Conservation (phyloP, 208 protist species). For the Histomonas meleagridis region DNA sequence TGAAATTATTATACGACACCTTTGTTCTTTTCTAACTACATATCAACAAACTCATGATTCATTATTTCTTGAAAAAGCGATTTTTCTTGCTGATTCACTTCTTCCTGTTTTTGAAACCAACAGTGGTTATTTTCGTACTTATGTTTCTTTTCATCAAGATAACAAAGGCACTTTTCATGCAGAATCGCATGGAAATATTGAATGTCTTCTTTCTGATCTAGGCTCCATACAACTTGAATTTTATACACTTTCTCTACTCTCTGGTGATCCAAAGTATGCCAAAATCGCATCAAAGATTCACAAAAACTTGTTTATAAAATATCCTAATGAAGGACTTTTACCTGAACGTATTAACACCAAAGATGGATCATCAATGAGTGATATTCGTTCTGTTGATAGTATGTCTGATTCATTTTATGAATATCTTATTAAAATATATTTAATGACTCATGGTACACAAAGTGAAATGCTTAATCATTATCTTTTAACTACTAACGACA, state of each 20-base stretch:
- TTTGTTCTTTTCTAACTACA: slow-evolving; percentile 61
- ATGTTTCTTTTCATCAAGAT: slow-evolving; percentile 33
- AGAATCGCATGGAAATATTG: neutral
- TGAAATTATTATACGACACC: slow-evolving; percentile 63
- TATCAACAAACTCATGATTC: slow-evolving; percentile 49
- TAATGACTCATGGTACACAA: neutral
- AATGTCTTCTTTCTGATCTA: slow-evolving; percentile 59
- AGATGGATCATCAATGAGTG: no score
- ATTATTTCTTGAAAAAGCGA: slow-evolving; percentile 43
- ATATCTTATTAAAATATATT: neutral
- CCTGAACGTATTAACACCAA: no score
- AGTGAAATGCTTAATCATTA: neutral
- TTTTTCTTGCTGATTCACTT: slow-evolving; percentile 48
- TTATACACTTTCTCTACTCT: slow-evolving; percentile 52
- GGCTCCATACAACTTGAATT: slow-evolving; percentile 65
- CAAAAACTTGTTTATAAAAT: neutral
- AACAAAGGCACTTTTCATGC: neutral
- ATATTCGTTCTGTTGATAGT: no score
- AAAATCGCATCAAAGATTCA: neutral
- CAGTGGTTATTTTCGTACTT: neutral
- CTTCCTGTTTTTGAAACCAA: slow-evolving; percentile 50
- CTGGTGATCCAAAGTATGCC: slow-evolving; percentile 50
- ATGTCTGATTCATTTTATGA: neutral
- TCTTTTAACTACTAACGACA: no score
- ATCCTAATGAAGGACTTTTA: no score